These are phyloP conservation scores for Fusarium subglutinans DNA, from an alignment of 2,329 filamentous ascomycete species.

Conservation along the genomic window DNA sequence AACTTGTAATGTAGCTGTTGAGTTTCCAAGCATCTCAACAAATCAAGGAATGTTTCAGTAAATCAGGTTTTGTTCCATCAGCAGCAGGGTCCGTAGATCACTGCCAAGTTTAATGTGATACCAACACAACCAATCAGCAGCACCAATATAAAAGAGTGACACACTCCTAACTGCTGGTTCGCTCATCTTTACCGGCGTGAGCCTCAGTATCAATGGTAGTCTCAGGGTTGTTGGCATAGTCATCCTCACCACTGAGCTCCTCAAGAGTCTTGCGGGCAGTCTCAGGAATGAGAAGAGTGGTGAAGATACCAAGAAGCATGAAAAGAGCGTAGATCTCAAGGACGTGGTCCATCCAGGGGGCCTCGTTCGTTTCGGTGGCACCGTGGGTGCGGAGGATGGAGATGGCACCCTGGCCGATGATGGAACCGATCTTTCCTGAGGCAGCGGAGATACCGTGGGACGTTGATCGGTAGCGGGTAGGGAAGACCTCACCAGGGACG, in stretches of 20 bases:
- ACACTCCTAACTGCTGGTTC: slow-evolving; percentile 26
- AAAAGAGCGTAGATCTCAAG: slow-evolving; percentile 79
- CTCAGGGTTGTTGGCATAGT: slow-evolving; percentile 38
- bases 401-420: slow-evolving; percentile 67
- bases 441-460: slow-evolving; percentile 67
- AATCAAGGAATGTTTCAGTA: slow-evolving; percentile 2
- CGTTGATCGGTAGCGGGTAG: slow-evolving; percentile 65
- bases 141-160: neutral
- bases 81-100: neutral
- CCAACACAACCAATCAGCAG: slow-evolving; percentile 1
- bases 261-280: slow-evolving; percentile 80
- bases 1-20: neutral
- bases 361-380: slow-evolving; percentile 49
- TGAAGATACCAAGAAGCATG: slow-evolving; percentile 77
- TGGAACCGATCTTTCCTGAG: slow-evolving; percentile 64
- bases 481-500: slow-evolving; percentile 66
- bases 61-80: neutral
- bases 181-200: slow-evolving; percentile 19
- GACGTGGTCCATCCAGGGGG: slow-evolving; percentile 80
- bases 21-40: neutral
- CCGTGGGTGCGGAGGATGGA: slow-evolving; percentile 60
- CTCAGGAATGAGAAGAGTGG: slow-evolving; percentile 76
- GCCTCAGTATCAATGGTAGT: slow-evolving; percentile 19
- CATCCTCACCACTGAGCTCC: slow-evolving; percentile 58
- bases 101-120: slow-evolving; percentile 7